A percentile compares a stretch with the other conserved stretches of the same genome.
phyloP scores from a whole-genome alignment of 768 basidiomycete genomes.

The Boletus tylopilopsis region DNA sequence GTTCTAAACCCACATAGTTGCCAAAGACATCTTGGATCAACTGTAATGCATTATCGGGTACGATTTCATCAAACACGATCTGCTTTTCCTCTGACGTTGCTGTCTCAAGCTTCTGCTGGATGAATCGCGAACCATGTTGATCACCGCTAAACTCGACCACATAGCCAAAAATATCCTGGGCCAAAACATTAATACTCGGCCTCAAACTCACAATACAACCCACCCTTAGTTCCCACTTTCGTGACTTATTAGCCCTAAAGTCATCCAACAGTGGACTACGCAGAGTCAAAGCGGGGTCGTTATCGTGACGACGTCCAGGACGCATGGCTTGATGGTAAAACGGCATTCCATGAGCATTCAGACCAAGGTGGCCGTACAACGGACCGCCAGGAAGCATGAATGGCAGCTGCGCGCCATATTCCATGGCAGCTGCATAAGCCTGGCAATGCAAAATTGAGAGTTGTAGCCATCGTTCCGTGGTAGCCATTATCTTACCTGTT shows the following conservation, averaged over 20 bases:
- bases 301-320: slow-evolving; percentile 44
- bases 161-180: slow-evolving; percentile 80
- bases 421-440: slow-evolving; percentile 42
- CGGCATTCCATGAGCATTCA: slow-evolving; percentile 32
- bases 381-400: slow-evolving; percentile 42
- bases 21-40: slow-evolving; percentile 93
- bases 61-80: slow-evolving; percentile 81
- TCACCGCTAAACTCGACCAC: slow-evolving; percentile 91
- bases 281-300: slow-evolving; percentile 35
- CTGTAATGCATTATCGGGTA: slow-evolving; percentile 67
- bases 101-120: slow-evolving; percentile 80
- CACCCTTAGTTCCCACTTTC: slow-evolving; percentile 81
- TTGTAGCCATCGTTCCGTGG: not conserved
- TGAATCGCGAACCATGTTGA: slow-evolving; percentile 97
- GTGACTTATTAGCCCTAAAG: slow-evolving; percentile 74
- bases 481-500: slow-evolving; percentile 38
- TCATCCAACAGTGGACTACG: slow-evolving; percentile 80
- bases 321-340: slow-evolving; percentile 40
- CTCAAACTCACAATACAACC: slow-evolving; percentile 18
- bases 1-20: slow-evolving; percentile 69
- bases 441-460: slow-evolving; percentile 19
- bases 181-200: slow-evolving; percentile 2
- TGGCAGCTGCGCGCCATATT: slow-evolving; percentile 47
- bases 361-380: slow-evolving; percentile 40
- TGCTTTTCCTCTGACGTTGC: slow-evolving; percentile 79